These are phyloP conservation scores for Fusarium floridanum DNA, from an alignment of 2,329 filamentous ascomycete species.

Conservation along the genomic window DNA sequence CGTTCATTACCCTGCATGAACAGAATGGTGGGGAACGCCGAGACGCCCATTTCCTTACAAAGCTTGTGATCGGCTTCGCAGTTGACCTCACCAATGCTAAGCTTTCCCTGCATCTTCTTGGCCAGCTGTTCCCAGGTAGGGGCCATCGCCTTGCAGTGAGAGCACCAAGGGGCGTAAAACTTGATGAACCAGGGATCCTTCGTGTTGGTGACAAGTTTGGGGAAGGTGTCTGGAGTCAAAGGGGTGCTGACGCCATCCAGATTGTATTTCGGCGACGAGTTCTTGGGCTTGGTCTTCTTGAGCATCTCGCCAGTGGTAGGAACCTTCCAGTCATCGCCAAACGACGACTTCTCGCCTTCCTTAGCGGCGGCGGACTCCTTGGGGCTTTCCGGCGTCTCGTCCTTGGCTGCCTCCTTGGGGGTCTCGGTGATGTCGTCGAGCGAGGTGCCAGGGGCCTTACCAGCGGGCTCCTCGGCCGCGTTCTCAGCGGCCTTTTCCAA, in stretches of 20 bases:
- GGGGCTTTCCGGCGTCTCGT: constrained; percentile 21
- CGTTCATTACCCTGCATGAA: constrained; percentile 94
- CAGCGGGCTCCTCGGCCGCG: constrained; percentile 30
- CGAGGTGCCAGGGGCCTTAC: constrained; percentile 31
- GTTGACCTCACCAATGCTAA: constrained; percentile 97
- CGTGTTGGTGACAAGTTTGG: constrained; percentile 85
- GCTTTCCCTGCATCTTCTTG: constrained; percentile 87
- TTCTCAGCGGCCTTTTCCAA: constrained; percentile 30
- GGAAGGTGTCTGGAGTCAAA: constrained; percentile 87
- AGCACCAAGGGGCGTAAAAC: constrained; percentile 98
- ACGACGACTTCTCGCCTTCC: constrained; percentile 41
- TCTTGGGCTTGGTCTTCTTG: constrained; percentile 59
- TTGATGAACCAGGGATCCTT: constrained; percentile 98
- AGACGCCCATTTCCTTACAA: constrained; percentile 90
- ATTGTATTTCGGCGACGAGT: constrained; percentile 73
- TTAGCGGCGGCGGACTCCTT: constrained; percentile 44
- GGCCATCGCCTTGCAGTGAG: constrained; percentile 92
- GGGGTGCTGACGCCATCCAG: constrained; percentile 79
- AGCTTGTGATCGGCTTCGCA: constrained; percentile 87
- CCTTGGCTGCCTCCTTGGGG: constrained; percentile 40
- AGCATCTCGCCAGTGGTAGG: constrained; percentile 47
- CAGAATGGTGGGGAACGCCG: constrained; percentile 87
- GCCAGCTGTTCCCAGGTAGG: constrained; percentile 91
- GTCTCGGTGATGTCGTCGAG: constrained; percentile 44
- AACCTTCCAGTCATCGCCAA: constrained; percentile 48